phyloP scores from a whole-genome alignment of 1,284 basidiomycete genomes.

The Filobasidium uniguttulatum region DNA sequence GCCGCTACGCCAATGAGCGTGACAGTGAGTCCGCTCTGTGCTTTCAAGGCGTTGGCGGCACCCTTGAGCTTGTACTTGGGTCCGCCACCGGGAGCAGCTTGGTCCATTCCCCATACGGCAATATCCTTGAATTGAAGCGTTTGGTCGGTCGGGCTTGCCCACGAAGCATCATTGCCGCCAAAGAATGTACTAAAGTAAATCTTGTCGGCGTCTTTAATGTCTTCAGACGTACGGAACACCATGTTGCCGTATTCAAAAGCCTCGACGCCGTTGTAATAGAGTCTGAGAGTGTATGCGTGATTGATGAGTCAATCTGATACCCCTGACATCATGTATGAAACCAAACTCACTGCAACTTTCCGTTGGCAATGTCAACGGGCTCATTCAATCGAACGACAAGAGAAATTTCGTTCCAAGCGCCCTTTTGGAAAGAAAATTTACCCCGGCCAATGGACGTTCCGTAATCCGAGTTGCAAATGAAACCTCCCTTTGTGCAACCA shows the following conservation, averaged over 20 bases:
- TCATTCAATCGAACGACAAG: constrained; percentile 34
- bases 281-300: constrained; percentile 10
- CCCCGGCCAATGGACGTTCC: constrained; percentile 36
- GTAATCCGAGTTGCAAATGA: constrained; percentile 35
- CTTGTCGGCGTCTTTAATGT: constrained; percentile 25
- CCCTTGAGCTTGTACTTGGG: neutral
- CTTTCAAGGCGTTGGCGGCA: neutral
- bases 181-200: constrained; percentile 35
- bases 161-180: constrained; percentile 35
- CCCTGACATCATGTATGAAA: no score
- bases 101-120: neutral
- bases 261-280: constrained; percentile 33
- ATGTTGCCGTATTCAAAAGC: constrained; percentile 29
- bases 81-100: neutral
- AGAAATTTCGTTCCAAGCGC: constrained; percentile 26
- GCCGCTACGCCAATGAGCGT: no score
- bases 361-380: constrained; percentile 26
- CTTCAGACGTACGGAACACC: constrained; percentile 25
- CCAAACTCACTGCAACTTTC: constrained; percentile 17
- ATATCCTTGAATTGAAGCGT: constrained; percentile 21
- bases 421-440: constrained; percentile 27
- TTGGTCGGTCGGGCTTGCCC: constrained; percentile 29
- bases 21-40: no score
- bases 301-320: no score
- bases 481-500: constrained; percentile 24